These are phyloP conservation scores for Neonectria neomacrospora DNA, from an alignment of 2,329 filamentous ascomycete genomes.

Conservation along the genomic window DNA sequence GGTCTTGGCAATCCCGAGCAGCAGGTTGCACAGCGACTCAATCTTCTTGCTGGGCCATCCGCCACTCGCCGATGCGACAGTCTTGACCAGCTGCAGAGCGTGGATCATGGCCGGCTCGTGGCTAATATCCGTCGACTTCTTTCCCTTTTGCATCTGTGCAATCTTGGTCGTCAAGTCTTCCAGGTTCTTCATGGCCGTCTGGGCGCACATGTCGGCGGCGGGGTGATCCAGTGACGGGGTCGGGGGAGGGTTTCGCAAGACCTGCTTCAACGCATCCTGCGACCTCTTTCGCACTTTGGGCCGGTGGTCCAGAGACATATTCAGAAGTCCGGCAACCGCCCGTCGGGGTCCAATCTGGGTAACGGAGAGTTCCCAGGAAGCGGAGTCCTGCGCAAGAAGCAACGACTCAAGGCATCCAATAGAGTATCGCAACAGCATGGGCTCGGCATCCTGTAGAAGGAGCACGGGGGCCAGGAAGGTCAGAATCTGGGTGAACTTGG, in stretches of 20 bases:
- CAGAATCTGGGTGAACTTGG: constrained; percentile 95
- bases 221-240: constrained; percentile 95
- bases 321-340: constrained; percentile 86
- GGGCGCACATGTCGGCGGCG: constrained; percentile 94
- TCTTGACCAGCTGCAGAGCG: constrained; percentile 90
- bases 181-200: constrained; percentile 85
- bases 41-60: constrained; percentile 98
- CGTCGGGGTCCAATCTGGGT: constrained; percentile 86
- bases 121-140: constrained; percentile 69
- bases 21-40: constrained; percentile 87
- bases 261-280: constrained; percentile 85
- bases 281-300: constrained; percentile 96
- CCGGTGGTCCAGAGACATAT: constrained; percentile 84
- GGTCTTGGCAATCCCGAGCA: constrained; percentile 88
- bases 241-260: constrained; percentile 86
- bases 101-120: constrained; percentile 91
- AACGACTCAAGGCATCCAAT: constrained; percentile 96
- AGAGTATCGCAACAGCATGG: constrained; percentile 84
- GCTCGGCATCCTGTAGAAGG: constrained; percentile 82
- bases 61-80: constrained; percentile 84
- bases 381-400: constrained; percentile 85
- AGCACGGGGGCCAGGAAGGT: constrained; percentile 86
- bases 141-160: constrained; percentile 68
- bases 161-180: constrained; percentile 76
- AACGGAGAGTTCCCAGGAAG: constrained; percentile 87